Conservation (phyloP, 116 monocot species). For the Iris pallida region DNA sequence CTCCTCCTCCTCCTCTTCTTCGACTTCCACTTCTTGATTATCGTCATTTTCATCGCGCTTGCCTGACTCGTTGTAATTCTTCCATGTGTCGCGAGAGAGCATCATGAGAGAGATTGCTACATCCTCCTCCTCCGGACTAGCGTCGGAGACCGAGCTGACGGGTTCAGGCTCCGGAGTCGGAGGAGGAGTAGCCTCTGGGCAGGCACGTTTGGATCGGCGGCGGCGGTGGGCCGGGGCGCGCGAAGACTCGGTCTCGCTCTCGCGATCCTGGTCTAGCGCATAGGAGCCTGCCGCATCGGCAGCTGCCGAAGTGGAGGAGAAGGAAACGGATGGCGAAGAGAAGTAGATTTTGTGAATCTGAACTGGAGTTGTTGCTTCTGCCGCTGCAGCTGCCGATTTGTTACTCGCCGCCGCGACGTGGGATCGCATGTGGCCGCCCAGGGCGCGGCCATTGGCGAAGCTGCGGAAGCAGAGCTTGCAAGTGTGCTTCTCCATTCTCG, state of each 20-base stretch:
- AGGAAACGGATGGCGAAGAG: slow-evolving; percentile 13
- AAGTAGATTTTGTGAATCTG: background rate
- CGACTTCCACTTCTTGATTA: background rate
- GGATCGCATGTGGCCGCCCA: slow-evolving; percentile 94
- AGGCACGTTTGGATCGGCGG: too few species aligned
- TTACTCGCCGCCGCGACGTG: slow-evolving; percentile 30
- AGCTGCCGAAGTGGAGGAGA: slow-evolving; percentile 15
- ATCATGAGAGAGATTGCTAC: slow-evolving; percentile 73
- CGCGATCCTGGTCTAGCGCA: slow-evolving; percentile 60
- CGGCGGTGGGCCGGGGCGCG: too few species aligned
- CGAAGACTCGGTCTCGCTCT: slow-evolving; percentile 68
- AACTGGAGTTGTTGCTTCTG: background rate
- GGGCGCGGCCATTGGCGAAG: slow-evolving; percentile 74
- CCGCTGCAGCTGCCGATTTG: background rate
- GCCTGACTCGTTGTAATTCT: background rate
- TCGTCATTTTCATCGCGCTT: background rate
- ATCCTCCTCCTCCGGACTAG: slow-evolving; percentile 68
- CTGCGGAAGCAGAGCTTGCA: slow-evolving; percentile 89
- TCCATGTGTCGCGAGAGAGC: slow-evolving; percentile 75
- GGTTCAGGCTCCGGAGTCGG: slow-evolving; percentile 36
- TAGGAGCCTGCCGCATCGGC: slow-evolving; percentile 10
- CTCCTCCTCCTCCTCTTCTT: background rate
- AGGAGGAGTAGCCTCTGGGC: too few species aligned
- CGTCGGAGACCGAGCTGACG: slow-evolving; percentile 74
- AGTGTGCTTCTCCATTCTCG: slow-evolving; percentile 63